Base-by-base conservation (phyloP, 1,139 yeast genomes). In the Debaryomycetaceae sp. region DNA sequence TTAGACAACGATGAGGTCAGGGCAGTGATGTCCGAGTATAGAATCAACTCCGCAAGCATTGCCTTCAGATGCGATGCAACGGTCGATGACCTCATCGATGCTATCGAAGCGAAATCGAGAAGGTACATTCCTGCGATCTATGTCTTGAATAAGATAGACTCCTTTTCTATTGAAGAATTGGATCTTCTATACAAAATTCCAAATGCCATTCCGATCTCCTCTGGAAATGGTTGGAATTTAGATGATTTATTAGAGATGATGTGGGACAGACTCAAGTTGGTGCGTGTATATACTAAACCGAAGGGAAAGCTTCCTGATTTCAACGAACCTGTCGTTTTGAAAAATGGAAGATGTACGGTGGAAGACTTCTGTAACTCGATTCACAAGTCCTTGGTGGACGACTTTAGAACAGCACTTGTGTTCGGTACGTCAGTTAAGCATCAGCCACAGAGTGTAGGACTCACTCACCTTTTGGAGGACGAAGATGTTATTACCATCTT, bases 51-150 rank as follows among this genome's bases (percentile, higher is more conserved):
- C 40, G 98, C 99, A n/a, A 97, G 93, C 62, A 87, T 93, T 52
- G 95, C 97, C 1, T 86, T 93, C 70, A 77, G 99, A 60, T 91
- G 98, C 63, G 99, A 93, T 65, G 99, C 99, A 20, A 88, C 97
- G 0, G 96, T 95, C 34, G 99, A 91, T 63, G 98, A 91, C 60
- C 74, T 91, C 57, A 90, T 91, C 56, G 98, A 91, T 64, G 87
- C 91, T n/a, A 79, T 93, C 46, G 98, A 93, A 69, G 90, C 87
- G 4, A 85, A 86, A 47, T 83, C 87, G 57, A 83, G 99, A 70
- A 83, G 88, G 62, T 93, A 93, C 65, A 89, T 93, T 54, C 99
- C 99, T 6, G 98, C 96, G 2, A 76, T 93, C 45, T 93, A 93
- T 62, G 97, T 89, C 40, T 75, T 93, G 61, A 93, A 93, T 76